Base-by-base conservation (phyloP, 2,329 filamentous ascomycete genomes). In the Chrysosporium queenslandicum region DNA sequence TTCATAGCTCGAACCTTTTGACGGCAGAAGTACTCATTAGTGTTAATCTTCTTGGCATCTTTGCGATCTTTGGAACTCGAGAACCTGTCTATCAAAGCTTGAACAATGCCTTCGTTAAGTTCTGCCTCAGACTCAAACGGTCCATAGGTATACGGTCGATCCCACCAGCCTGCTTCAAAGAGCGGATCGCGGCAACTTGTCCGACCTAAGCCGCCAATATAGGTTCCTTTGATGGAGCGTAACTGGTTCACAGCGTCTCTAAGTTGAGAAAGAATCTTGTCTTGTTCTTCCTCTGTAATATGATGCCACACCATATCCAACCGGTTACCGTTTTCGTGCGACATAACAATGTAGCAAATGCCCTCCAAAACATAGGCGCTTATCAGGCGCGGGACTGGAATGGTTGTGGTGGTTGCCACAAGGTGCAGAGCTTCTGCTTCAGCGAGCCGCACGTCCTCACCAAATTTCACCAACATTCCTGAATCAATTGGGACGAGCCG, bases 1-100 rank as follows among this genome's bases (percentile, higher is more conserved):
- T 53, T 58, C 4, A 11, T 6, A 14, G 29, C 47, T 36, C 59
- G 42, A 2, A 58, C 53, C 9, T 54, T 58, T 54, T 60, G 57
- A 18, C 57, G 55, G 14, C 56, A 20, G 16, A 57, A 46, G 18
- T 53, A 48, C 27, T 50, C 46, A 16, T 14, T 14, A 23, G 36
- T 36, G 18, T 14, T 9, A 39, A 41, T 32, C 25, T 27, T 39
- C 37, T 11, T 30, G 23, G 18, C 16, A 9, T 20, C 2, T 23
- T 8, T n/a, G 2, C 14, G 11, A n/a, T 16, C 2, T 50, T 46
- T 18, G 46, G 46, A 4, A 3, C 7, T 6, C 16, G 46, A 8
- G 46, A 30, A 46, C 18, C 52, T 43, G 25, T 50, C 16, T n/a
- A 32, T 11, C 36, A 50, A 27, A 34, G 52, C 52, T 20, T 50